Conservation (phyloP, 1,284 basidiomycete species). For the Ustilago tritici region DNA sequence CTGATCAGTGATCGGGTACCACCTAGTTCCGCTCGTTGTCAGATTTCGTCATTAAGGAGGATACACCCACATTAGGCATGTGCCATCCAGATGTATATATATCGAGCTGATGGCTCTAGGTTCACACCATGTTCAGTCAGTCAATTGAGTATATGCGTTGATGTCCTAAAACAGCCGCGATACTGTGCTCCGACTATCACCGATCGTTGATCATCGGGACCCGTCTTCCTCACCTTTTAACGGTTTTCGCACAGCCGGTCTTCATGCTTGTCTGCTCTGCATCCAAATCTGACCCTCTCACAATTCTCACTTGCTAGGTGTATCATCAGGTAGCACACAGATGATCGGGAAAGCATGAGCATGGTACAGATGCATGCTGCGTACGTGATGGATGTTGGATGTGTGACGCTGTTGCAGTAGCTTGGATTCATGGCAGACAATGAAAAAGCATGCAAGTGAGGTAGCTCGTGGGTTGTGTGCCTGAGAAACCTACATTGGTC, state of each 20-base stretch:
- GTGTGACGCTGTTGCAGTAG: not conserved
- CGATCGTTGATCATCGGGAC: no score
- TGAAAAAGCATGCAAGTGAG: constrained; percentile 3
- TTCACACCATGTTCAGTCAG: no score
- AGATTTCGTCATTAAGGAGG: no score
- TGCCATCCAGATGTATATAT: no score
- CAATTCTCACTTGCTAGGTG: not conserved
- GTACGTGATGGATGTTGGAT: constrained; percentile 23
- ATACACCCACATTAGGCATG: no score
- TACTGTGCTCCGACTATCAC: no score
- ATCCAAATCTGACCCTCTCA: not conserved
- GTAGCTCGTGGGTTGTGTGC: constrained; percentile 7
- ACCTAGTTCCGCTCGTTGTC: no score
- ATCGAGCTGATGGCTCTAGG: no score
- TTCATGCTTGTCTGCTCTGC: not conserved
- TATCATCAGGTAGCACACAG: not conserved
- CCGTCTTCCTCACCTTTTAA: no score
- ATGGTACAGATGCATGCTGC: not conserved
- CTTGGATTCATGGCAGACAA: not conserved
- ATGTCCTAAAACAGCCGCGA: no score
- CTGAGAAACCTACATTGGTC: not conserved
- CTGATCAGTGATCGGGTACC: no score
- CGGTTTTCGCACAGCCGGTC: not conserved
- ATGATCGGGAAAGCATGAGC: not conserved
- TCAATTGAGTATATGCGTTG: no score